Conservation (phyloP, 441 rosid genomes). For the Arabidopsis hybrid region DNA sequence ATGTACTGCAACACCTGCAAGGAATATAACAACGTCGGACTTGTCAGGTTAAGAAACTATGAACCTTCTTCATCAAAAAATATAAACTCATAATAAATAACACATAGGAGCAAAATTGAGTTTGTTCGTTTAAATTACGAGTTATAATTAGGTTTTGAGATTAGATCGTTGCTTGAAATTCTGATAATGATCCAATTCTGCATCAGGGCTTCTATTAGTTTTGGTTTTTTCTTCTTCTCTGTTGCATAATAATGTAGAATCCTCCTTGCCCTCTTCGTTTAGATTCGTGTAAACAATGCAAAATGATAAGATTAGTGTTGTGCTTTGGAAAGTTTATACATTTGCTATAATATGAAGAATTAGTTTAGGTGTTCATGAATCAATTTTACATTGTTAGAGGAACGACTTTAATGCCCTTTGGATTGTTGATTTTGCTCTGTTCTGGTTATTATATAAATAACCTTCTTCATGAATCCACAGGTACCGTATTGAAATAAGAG, state of each 20-base stretch:
- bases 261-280: background rate
- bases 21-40: too few species aligned
- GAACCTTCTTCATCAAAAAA: too few species aligned
- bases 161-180: background rate
- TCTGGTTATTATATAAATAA: too few species aligned
- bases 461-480: too few species aligned
- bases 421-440: constrained; percentile 16
- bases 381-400: background rate
- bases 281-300: background rate
- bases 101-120: too few species aligned
- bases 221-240: background rate
- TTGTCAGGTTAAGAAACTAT: too few species aligned
- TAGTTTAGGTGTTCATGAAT: background rate
- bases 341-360: background rate
- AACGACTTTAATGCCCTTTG: constrained; percentile 12
- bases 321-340: background rate
- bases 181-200: background rate
- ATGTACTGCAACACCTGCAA: too few species aligned
- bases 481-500: too few species aligned
- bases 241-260: background rate
- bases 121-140: constrained; percentile 14
- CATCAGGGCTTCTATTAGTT: background rate
- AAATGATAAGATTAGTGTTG: background rate
- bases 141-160: constrained; percentile 1
- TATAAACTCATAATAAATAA: too few species aligned